Base-by-base conservation (phyloP, 106 monocot species). In the Acorus calamus region DNA sequence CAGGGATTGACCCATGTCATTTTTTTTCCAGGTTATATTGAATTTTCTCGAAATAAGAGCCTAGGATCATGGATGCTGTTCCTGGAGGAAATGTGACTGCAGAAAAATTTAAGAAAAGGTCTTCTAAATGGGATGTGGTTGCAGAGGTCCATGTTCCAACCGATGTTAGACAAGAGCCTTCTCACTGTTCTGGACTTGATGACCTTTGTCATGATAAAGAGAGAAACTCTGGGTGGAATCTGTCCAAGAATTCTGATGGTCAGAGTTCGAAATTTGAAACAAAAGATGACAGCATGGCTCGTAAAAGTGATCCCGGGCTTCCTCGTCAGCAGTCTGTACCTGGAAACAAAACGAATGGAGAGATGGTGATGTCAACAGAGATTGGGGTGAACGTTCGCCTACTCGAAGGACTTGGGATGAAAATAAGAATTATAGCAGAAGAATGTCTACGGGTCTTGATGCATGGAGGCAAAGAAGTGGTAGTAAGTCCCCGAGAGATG, bases 111-210 rank as follows among this genome's bases (percentile, higher is more conserved):
- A 78, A 75, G 57, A 83, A 57, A 74, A 50, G 77, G 52, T 44
- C 2, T 46, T 78, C 82, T 11, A 82, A 82, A 55, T 82, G 82
- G 82, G 82, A 82, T 47, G 42, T 74, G 50, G 3, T 55, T 42
- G 64, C 58, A 58, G 79, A 82, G 62, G 50, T 45, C 41, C 52
- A 63, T 74, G 52, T 60, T 52, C 45, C 55, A 42, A 44, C 14
- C 4, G 59, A 62, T 61, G 61, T 8, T 12, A 45, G 47, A 52
- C 56, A 71, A 13, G 57, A 12, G 4, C 53, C 66, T 53, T 52
- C 65, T 71, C 72, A 56, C 4, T 60, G 62, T 59, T 12, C 41
- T 42, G 62, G 55, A 47, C 54, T 44, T 11, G 66, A 47, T 67
- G 66, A 75, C 64, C 9, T 11, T 68, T 46, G 8, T 13, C 51